Conservation (phyloP, 169 alveolate genomes). For the Cryptosporidium ubiquitum region DNA sequence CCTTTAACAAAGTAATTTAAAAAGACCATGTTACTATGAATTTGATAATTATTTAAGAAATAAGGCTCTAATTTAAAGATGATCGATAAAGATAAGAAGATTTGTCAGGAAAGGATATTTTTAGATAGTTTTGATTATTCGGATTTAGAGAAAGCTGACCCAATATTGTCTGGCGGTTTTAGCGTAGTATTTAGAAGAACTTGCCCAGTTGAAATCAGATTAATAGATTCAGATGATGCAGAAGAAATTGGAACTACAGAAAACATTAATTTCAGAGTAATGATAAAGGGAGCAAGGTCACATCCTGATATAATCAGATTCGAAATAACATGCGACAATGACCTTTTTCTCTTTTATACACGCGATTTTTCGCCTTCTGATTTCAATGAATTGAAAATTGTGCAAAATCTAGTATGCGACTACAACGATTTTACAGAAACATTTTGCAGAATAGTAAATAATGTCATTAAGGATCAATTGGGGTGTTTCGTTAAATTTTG, state of each 20-base stretch:
- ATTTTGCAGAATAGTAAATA: constrained; percentile 55
- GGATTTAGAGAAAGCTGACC: constrained; percentile 57
- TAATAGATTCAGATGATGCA: constrained; percentile 38
- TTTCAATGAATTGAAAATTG: constrained; percentile 23
- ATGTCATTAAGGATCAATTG: constrained; percentile 43
- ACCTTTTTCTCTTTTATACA: constrained; percentile 43
- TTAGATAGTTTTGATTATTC: constrained; percentile 35
- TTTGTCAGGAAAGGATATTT: constrained; percentile 4
- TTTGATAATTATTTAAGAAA: background rate
- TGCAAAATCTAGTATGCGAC: constrained; percentile 43
- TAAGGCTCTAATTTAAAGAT: background rate
- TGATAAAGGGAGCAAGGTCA: constrained; percentile 46
- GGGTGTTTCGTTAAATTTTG: constrained; percentile 28
- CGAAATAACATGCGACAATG: constrained; percentile 69
- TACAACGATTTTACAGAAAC: constrained; percentile 37
- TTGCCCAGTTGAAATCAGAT: constrained; percentile 54
- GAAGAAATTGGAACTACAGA: constrained; percentile 69
- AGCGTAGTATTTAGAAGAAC: constrained; percentile 31
- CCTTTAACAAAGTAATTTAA: background rate
- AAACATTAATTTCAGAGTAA: constrained; percentile 53
- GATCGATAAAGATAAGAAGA: constrained; percentile 16
- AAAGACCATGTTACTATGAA: background rate
- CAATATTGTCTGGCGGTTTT: constrained; percentile 38
- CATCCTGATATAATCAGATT: constrained; percentile 43
- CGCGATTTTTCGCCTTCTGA: constrained; percentile 20